A percentile compares a stretch with the other conserved stretches of the same genome.
phyloP scores from a whole-genome alignment of 2,329 filamentous ascomycete species.

The Bipolaris zeicola region DNA sequence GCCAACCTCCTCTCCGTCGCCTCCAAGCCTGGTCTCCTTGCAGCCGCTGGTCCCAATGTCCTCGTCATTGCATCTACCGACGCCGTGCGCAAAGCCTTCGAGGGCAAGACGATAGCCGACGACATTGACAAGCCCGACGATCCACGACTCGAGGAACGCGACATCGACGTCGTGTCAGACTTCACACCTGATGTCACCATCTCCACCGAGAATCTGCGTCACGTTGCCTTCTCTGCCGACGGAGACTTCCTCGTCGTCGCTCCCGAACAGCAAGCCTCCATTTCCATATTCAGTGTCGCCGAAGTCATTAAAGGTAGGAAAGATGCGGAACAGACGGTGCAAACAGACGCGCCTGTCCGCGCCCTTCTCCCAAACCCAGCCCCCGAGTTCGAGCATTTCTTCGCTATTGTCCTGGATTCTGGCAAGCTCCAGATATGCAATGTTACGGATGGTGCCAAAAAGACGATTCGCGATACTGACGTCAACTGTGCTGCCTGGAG shows the following conservation, averaged over 20 bases:
- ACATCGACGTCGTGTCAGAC: conserved; percentile 67
- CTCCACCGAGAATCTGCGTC: conserved; percentile 77
- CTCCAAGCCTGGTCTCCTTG: conserved; percentile 77
- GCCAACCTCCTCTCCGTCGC: conserved; percentile 86
- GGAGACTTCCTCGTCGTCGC: conserved; percentile 84
- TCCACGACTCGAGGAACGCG: conserved; percentile 37
- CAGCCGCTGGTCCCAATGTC: conserved; percentile 82
- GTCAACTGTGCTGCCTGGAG: conserved; percentile 93
- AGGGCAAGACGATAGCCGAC: conserved; percentile 45
- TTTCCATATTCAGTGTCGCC: conserved; percentile 78
- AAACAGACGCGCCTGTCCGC: conserved; percentile 75
- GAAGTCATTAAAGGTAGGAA: conserved; percentile 66
- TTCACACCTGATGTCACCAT: conserved; percentile 78
- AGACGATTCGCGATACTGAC: conserved; percentile 68
- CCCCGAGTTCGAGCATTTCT: conserved; percentile 71
- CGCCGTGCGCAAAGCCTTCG: conserved; percentile 76
- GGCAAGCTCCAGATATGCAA: conserved; percentile 87
- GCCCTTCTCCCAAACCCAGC: conserved; percentile 81
- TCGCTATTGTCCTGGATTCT: conserved; percentile 78
- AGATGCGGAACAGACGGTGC: conserved; percentile 73
- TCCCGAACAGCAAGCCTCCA: conserved; percentile 77
- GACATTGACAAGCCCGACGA: conserved; percentile 11
- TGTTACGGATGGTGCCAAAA: conserved; percentile 63
- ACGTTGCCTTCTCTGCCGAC: conserved; percentile 88
- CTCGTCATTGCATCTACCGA: conserved; percentile 79